phyloP scores from a whole-genome alignment of 306 rosid genomes.

The Sechiopsis laciniata region DNA sequence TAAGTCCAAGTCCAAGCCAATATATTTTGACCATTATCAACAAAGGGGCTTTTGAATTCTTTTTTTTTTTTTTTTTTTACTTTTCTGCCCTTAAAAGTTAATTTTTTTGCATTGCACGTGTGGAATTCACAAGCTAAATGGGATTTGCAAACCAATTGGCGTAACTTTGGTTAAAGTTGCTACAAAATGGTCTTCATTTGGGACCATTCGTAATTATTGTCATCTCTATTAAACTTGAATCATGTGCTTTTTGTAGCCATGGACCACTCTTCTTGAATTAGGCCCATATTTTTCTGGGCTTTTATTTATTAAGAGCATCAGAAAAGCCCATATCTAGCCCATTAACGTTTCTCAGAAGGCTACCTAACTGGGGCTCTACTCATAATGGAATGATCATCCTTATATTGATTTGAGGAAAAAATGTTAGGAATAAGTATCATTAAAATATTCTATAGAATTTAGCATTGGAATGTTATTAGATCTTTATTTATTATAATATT shows the following conservation, averaged over 20 bases:
- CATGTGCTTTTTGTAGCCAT: neutral
- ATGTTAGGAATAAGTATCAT: too few relatives aligned
- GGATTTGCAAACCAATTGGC: slow-evolving; percentile 22
- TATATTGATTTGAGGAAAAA: too few relatives aligned
- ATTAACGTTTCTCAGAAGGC: neutral
- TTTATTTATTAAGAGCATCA: neutral
- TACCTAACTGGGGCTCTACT: neutral
- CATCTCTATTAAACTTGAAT: neutral
- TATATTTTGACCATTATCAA: slow-evolving; percentile 11
- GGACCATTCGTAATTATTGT: slow-evolving; percentile 17
- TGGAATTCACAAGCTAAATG: slow-evolving; percentile 30
- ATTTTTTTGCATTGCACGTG: slow-evolving; percentile 26
- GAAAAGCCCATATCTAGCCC: slow-evolving; percentile 20
- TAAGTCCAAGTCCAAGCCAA: neutral
- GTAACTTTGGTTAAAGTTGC: neutral
- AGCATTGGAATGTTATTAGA: too few relatives aligned
- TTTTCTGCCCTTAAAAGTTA: neutral
- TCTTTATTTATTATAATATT: too few relatives aligned
- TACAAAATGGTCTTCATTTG: neutral
- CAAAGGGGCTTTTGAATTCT: slow-evolving; percentile 4
- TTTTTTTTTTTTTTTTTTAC: neutral
- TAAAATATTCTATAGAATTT: too few relatives aligned
- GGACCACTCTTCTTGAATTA: neutral
- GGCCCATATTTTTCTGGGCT: slow-evolving; percentile 6
- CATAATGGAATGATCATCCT: neutral